phyloP scores from a whole-genome alignment of 768 basidiomycete genomes.

The Krasilnikovozyma curviuscula region DNA sequence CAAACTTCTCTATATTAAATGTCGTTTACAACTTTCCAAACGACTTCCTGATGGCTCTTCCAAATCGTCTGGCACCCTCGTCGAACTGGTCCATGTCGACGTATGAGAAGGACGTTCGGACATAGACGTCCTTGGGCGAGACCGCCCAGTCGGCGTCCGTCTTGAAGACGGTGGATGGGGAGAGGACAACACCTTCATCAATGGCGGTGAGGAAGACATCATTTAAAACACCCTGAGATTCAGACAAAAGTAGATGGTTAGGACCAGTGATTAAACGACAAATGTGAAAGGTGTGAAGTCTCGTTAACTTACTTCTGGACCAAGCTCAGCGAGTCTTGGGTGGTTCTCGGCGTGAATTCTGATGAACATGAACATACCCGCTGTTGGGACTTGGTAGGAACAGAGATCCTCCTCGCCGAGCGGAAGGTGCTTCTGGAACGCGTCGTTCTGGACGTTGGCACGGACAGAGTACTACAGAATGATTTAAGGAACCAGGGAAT shows the following conservation, averaged over 20 bases:
- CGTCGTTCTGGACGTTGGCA: slow-evolving; percentile 2
- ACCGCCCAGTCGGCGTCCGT: background rate
- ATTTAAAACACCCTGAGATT: background rate
- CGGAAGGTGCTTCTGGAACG: slow-evolving; percentile 6
- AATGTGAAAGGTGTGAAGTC: too few relatives aligned
- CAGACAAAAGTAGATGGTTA: too few relatives aligned
- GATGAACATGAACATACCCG: slow-evolving; percentile 8
- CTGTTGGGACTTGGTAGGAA: background rate
- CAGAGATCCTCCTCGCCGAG: background rate
- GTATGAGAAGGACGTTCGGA: slow-evolving; percentile 3
- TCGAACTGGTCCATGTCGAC: slow-evolving; percentile 1
- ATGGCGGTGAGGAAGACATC: slow-evolving; percentile 2
- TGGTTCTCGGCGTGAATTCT: background rate
- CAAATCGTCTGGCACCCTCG: slow-evolving; percentile 7
- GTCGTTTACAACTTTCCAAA: too few relatives aligned
- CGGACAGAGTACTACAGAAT: slow-evolving; percentile 2
- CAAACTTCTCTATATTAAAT: too few relatives aligned
- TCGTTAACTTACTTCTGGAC: too few relatives aligned
- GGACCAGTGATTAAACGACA: too few relatives aligned
- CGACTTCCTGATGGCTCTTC: background rate
- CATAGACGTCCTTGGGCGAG: background rate
- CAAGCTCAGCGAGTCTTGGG: background rate
- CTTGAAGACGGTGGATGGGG: slow-evolving; percentile 5
- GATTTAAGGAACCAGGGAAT: background rate
- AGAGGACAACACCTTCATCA: background rate